Conservation (phyloP, 306 rosid genomes). For the Citrullus colocynthis region DNA sequence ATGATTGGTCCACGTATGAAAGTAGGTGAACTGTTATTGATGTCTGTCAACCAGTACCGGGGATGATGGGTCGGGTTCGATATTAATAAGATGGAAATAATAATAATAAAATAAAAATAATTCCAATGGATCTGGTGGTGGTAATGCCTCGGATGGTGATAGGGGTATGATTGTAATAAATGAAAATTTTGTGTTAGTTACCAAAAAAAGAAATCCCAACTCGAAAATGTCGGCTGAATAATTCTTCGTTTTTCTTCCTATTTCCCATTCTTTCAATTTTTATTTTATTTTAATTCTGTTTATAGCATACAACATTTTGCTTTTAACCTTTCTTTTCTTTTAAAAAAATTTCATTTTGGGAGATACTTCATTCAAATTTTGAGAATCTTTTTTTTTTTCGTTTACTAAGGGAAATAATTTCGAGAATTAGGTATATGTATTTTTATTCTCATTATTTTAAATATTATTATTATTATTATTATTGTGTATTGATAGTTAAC, state of each 20-base stretch:
- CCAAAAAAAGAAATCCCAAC: not conserved
- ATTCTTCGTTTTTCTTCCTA: not conserved
- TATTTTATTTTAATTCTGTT: not conserved
- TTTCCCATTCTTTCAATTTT: not conserved
- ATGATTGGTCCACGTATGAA: not conserved
- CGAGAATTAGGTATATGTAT: not conserved
- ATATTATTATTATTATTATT: too few species aligned
- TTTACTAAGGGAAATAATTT: not conserved
- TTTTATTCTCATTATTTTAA: too few species aligned
- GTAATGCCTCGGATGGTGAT: not conserved
- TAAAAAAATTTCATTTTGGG: not conserved
- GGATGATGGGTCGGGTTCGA: not conserved
- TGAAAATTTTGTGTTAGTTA: not conserved
- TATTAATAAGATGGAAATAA: not conserved
- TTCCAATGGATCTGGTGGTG: not conserved
- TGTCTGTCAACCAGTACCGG: not conserved
- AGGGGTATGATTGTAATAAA: conserved; percentile 4
- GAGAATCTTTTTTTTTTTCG: not conserved
- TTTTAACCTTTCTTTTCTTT: not conserved
- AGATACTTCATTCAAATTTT: too few species aligned
- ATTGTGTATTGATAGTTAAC: not conserved
- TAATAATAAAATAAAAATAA: not conserved
- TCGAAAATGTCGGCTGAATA: conserved; percentile 3
- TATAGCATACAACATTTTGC: not conserved
- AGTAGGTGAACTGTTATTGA: not conserved